Conservation (phyloP, 495 filamentous ascomycete genomes). For the Trichoderma virens region DNA sequence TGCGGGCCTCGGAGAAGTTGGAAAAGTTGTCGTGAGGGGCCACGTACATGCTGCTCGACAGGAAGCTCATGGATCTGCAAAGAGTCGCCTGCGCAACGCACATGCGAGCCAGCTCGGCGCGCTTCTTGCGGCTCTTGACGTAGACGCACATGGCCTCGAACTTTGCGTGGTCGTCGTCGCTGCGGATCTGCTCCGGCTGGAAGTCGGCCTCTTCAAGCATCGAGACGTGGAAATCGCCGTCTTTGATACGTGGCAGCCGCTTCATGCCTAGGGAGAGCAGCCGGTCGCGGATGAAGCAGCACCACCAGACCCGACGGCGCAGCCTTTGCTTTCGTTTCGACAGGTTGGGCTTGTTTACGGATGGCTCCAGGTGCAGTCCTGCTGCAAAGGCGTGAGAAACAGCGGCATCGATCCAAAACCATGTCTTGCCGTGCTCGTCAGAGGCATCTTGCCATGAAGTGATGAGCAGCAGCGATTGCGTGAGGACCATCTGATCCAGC, state of each 20-base stretch:
- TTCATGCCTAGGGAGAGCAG: slow-evolving; percentile 1
- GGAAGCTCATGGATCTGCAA: slow-evolving; percentile 1
- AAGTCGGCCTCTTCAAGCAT: slow-evolving; percentile 3
- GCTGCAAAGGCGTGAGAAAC: slow-evolving; percentile 2
- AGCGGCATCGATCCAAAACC: slow-evolving; percentile 4
- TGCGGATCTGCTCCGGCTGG: slow-evolving; percentile 3
- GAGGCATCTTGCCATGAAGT: slow-evolving; percentile 1
- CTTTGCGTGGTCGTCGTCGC: background rate
- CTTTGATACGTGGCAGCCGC: background rate
- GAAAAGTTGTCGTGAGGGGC: background rate
- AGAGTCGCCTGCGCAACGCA: background rate
- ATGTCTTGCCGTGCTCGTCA: background rate
- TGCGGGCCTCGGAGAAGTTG: background rate
- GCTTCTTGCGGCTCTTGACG: slow-evolving; percentile 7
- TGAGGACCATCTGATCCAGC: slow-evolving; percentile 4
- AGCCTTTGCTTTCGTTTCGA: slow-evolving; percentile 1
- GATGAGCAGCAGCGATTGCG: background rate
- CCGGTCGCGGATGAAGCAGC: slow-evolving; percentile 7
- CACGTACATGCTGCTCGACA: slow-evolving; percentile 4
- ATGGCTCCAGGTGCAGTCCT: slow-evolving; percentile 1
- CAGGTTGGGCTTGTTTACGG: background rate
- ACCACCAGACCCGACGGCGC: slow-evolving; percentile 2
- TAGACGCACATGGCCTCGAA: slow-evolving; percentile 4
- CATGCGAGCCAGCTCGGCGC: slow-evolving; percentile 2
- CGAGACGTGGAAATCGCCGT: background rate